A percentile compares a stretch with the other conserved stretches of the same genome.
phyloP scores from a whole-genome alignment of 2,329 filamentous ascomycete genomes.

The Paracamarosporium sp. region DNA sequence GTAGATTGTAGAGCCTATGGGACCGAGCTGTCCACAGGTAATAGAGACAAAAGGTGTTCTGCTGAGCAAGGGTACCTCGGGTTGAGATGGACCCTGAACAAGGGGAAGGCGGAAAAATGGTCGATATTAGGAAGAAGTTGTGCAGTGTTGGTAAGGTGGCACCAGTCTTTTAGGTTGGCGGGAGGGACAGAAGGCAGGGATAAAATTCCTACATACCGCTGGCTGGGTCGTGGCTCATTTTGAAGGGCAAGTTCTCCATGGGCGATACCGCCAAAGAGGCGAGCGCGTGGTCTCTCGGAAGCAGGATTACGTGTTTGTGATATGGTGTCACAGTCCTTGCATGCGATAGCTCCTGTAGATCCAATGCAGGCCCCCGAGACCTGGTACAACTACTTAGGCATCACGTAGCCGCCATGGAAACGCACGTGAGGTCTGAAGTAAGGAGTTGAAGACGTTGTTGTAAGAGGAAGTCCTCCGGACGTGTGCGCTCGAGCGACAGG shows the following conservation, averaged over 20 bases:
- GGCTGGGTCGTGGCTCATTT: constrained; percentile 1
- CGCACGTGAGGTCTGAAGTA: not conserved
- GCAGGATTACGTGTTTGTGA: constrained; percentile 8
- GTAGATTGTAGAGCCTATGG: not conserved
- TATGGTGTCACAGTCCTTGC: constrained; percentile 13
- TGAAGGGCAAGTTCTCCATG: not conserved
- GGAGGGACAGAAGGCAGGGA: constrained; percentile 1
- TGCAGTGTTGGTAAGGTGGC: not conserved
- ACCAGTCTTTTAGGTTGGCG: not conserved
- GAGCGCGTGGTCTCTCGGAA: constrained; percentile 5
- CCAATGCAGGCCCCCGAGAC: not conserved
- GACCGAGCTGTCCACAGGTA: not conserved
- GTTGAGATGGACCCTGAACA: constrained; percentile 5
- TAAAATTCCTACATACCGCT: constrained; percentile 6
- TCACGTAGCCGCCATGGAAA: not conserved
- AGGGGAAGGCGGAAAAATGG: not conserved
- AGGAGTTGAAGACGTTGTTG: not conserved
- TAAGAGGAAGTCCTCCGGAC: not conserved
- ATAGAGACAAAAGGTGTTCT: not conserved
- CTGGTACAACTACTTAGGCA: not conserved
- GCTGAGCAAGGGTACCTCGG: not conserved
- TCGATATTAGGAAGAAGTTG: not conserved
- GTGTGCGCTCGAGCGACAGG: not conserved
- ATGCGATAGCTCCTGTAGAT: constrained; percentile 3
- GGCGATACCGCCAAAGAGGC: not conserved